Evolutionary conservation across 1,284 basidiomycete species (phyloP).

Genomic region (Papiliotrema laurentii): DNA sequence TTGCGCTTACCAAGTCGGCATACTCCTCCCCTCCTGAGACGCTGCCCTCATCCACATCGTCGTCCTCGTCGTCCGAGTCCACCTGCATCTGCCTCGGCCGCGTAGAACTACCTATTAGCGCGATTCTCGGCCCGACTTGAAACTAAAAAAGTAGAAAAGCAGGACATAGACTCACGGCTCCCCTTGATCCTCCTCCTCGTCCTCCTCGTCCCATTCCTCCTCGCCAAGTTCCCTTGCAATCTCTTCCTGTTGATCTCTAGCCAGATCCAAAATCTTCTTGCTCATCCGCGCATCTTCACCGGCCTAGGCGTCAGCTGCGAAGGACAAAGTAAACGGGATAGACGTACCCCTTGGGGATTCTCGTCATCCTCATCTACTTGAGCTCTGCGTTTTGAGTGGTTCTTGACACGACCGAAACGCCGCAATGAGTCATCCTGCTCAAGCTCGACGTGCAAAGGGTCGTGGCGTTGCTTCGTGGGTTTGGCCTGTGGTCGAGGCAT

Average conservation of each 20-base stretch:
- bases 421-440: constrained; percentile 66
- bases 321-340: not conserved
- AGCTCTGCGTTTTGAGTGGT: constrained; percentile 69
- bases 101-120: constrained; percentile 14
- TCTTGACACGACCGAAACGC: constrained; percentile 66
- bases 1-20: constrained; percentile 51
- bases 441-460: constrained; percentile 77
- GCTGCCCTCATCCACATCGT: constrained; percentile 42
- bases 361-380: constrained; percentile 54
- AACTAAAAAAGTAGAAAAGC: too few relatives aligned
- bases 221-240: constrained; percentile 57
- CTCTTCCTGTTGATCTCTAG: constrained; percentile 90
- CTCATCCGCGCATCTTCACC: constrained; percentile 82
- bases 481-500: constrained; percentile 40
- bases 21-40: constrained; percentile 51
- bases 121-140: not conserved
- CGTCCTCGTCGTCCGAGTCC: constrained; percentile 39
- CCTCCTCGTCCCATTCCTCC: constrained; percentile 45
- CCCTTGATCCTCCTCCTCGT: constrained; percentile 40
- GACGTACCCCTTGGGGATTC: constrained; percentile 54
- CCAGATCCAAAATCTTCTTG: constrained; percentile 84
- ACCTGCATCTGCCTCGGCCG: constrained; percentile 18
- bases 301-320: constrained; percentile 50
- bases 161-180: constrained; percentile 28
- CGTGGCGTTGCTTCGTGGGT: constrained; percentile 55